Conservation (phyloP, 345 rosid genomes). For the Hibiscus syriacus region DNA sequence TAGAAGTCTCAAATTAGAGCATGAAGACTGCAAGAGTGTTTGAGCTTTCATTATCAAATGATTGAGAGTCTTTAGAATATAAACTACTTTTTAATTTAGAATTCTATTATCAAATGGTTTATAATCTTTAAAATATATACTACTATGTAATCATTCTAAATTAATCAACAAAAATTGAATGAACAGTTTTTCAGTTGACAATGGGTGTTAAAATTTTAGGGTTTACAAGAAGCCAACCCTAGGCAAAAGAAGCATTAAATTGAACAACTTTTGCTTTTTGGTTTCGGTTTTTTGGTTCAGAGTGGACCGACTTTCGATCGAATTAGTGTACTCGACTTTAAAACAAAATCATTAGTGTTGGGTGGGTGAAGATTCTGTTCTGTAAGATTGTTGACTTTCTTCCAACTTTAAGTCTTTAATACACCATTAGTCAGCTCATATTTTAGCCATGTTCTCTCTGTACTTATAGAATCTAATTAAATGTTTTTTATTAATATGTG, state of each 20-base stretch:
- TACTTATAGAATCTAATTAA: no score
- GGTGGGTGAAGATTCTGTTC: constrained; percentile 1
- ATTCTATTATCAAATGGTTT: no score
- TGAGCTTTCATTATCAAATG: no score
- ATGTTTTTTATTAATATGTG: no score
- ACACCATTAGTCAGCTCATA: neutral
- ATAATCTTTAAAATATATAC: no score
- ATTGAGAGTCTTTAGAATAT: no score
- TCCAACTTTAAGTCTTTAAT: neutral
- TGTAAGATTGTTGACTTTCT: constrained; percentile 4
- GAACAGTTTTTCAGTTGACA: neutral
- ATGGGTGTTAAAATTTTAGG: neutral
- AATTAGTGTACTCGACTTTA: constrained; percentile 2
- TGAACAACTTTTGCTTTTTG: neutral
- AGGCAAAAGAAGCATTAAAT: neutral
- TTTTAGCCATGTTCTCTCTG: neutral
- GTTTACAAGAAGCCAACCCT: neutral
- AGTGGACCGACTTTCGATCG: constrained; percentile 4
- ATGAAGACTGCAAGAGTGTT: no score
- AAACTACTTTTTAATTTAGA: no score
- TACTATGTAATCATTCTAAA: no score
- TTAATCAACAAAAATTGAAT: no score
- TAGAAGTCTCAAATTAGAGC: no score
- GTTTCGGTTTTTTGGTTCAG: neutral
- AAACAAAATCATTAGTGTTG: constrained; percentile 2